Evolutionary conservation across 192 early-diverging fungal species (phyloP), one percentile per base, ranked within the genome.

Genomic region (Podochytrium sp.): DNA sequence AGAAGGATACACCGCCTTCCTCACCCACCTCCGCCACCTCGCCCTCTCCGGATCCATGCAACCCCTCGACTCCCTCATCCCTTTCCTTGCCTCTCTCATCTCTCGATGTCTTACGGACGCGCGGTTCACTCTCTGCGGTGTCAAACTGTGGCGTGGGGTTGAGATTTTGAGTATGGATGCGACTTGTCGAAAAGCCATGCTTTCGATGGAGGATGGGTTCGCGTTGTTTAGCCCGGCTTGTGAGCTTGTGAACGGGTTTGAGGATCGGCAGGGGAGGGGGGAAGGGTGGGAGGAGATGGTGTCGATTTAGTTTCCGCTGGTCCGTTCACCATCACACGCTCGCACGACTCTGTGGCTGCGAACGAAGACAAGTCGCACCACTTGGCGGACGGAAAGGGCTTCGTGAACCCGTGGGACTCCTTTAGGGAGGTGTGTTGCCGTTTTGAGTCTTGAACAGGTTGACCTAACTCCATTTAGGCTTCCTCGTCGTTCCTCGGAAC

Each of bases 371-470:
- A 6, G 16, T 55, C 52, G 52, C 52, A 55, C 52, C 52, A 55
- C 52, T 25, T 55, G 52, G 5, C 10, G 0, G 30, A 25, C 23
- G 52, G 52, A 55, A 55, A 55, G 23, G 86, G 88, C 29, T 90
- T 90, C 62, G 57, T 70, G 3, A 90, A 87, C 72, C 88, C 88
- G 12, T 90, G 88, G 88, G 76, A 76, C 1, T 83, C 81, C n/a
- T 85, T 81, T 38, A 1, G 68, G 7, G 65, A 56, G 37, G 56
- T 79, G 43, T 43, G n/a, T n/a, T n/a, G n/a, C n/a, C n/a, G n/a
- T n/a, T n/a, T n/a, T n/a, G n/a, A n/a, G n/a, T n/a, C n/a, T n/a
- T n/a, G n/a, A n/a, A n/a, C n/a, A n/a, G n/a, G n/a, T n/a, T n/a
- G n/a, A n/a, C n/a, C n/a, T n/a, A n/a, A n/a, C n/a, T 78, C 1